phyloP scores from a whole-genome alignment of 441 rosid genomes.

The Adansonia grandidieri region DNA sequence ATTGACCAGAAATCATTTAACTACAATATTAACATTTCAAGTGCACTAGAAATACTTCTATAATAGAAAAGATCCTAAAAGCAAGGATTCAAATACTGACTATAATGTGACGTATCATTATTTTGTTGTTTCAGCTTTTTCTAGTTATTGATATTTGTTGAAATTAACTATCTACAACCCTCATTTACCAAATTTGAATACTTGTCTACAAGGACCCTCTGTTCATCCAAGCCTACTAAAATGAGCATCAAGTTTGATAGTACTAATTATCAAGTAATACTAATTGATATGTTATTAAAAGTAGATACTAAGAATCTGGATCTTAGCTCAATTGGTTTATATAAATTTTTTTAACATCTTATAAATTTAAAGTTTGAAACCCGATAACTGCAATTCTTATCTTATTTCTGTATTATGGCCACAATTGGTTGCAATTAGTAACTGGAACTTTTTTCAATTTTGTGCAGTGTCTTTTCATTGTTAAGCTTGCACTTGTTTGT shows the following conservation, averaged over 20 bases:
- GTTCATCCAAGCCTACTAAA: neutral
- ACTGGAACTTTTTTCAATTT: neutral
- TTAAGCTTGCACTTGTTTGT: slow-evolving; percentile 92
- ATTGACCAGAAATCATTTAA: neutral
- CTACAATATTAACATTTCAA: neutral
- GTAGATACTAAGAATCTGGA: neutral
- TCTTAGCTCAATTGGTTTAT: too few species aligned
- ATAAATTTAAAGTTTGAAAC: too few species aligned
- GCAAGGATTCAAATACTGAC: neutral
- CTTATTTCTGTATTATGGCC: too few species aligned
- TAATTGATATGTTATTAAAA: neutral
- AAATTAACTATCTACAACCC: too few species aligned
- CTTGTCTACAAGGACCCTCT: too few species aligned
- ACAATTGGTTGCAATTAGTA: neutral
- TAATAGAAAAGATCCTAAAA: neutral
- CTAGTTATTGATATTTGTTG: too few species aligned
- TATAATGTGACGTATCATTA: too few species aligned
- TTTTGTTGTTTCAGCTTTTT: too few species aligned
- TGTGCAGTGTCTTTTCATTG: slow-evolving; percentile 84
- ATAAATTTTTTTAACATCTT: too few species aligned
- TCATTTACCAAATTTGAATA: too few species aligned
- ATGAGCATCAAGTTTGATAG: neutral
- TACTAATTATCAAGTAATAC: neutral
- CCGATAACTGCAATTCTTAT: too few species aligned
- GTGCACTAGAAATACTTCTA: neutral